Percentiles rank a stretch among this genome's conserved stretches.
These are phyloP conservation scores for Eutrema yunnanense DNA, from an alignment of 345 rosid species.

Conservation along the genomic window DNA sequence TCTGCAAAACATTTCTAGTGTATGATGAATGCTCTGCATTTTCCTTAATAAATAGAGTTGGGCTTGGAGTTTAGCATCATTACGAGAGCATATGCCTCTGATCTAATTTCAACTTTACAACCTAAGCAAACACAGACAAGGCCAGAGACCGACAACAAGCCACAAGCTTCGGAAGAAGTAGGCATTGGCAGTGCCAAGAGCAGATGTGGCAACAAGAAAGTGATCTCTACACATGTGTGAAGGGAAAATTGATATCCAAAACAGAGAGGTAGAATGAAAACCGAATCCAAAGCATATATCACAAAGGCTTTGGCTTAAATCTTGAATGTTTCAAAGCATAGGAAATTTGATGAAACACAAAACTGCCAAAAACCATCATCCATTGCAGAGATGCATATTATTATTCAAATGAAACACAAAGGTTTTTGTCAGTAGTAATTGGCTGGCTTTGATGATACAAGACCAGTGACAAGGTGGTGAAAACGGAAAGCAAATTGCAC, in stretches of 20 bases:
- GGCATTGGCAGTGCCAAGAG: neutral
- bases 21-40: neutral
- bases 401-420: slow-evolving; percentile 5
- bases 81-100: neutral
- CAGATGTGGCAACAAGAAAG: neutral
- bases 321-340: neutral
- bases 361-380: slow-evolving; percentile 5
- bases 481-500: slow-evolving; percentile 11
- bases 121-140: neutral
- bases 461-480: slow-evolving; percentile 13
- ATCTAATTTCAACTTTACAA: neutral
- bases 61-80: neutral
- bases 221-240: no score
- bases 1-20: neutral
- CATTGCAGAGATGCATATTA: slow-evolving; percentile 24
- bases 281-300: neutral
- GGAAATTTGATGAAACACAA: neutral
- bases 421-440: neutral
- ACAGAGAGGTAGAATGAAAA: neutral
- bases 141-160: slow-evolving; percentile 3
- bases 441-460: neutral
- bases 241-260: neutral
- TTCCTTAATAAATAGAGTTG: neutral
- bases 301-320: neutral
- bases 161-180: neutral